Conservation (phyloP, 805 yeast species). For the Candida coleopterorum region DNA sequence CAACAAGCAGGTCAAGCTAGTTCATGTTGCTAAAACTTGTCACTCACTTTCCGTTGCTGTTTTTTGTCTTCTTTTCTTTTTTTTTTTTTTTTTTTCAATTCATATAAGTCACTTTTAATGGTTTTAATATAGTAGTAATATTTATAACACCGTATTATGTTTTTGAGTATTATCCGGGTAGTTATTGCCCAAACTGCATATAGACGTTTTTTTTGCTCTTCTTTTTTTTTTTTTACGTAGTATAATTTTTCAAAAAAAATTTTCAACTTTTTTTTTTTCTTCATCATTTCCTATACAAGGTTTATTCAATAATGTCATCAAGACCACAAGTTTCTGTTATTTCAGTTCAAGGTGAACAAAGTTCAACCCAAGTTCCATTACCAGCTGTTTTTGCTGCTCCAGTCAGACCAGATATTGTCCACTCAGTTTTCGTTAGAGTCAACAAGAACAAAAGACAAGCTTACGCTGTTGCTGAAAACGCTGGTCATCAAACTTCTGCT, state of each 20-base stretch:
- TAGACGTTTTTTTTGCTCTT: constrained; percentile 1
- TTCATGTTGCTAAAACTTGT: constrained; percentile 25
- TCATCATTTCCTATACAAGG: constrained; percentile 16
- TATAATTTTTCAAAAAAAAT: constrained; percentile 15
- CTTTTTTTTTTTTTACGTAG: neutral
- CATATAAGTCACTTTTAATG: too few species aligned
- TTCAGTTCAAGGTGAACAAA: constrained; percentile 81
- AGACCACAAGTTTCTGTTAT: constrained; percentile 98
- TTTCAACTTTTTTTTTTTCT: constrained; percentile 11
- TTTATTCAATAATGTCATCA: constrained; percentile 39
- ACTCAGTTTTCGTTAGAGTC: constrained; percentile 96
- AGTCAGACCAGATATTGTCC: constrained; percentile 99
- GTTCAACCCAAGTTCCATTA: constrained; percentile 79
- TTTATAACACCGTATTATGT: too few species aligned
- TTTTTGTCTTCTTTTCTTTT: too few species aligned
- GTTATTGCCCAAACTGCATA: neutral
- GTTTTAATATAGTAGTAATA: too few species aligned
- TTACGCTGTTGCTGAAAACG: constrained; percentile 98
- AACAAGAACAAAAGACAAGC: constrained; percentile 99
- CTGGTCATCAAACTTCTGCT: constrained; percentile 99
- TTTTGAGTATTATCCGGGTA: constrained; percentile 6
- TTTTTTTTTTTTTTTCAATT: too few species aligned
- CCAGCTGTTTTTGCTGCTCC: constrained; percentile 99
- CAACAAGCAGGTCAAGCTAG: constrained; percentile 18
- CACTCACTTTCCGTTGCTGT: too few species aligned